phyloP scores from a whole-genome alignment of 2,329 filamentous ascomycete genomes.

The Arachnomyces sp. region DNA sequence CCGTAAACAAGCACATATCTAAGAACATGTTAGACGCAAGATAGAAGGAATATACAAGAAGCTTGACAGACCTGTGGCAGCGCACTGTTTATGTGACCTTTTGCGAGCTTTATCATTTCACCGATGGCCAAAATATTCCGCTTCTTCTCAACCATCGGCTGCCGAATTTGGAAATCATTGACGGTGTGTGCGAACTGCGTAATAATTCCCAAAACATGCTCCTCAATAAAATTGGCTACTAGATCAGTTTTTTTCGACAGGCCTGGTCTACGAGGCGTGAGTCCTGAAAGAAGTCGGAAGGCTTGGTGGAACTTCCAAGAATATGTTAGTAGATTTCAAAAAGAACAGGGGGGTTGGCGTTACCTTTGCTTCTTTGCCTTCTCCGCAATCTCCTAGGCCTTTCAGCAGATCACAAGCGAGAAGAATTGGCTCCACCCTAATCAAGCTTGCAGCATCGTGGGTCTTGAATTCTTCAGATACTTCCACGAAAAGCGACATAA shows the following conservation, averaged over 20 bases:
- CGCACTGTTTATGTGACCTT: constrained; percentile 65
- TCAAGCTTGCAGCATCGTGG: constrained; percentile 58
- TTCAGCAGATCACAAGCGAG: constrained; percentile 79
- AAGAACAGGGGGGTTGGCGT: constrained; percentile 7
- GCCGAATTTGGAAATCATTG: constrained; percentile 57
- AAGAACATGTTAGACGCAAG: constrained; percentile 9
- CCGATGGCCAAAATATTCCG: constrained; percentile 76
- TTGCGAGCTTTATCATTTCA: constrained; percentile 75
- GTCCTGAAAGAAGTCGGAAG: constrained; percentile 42
- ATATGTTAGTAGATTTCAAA: constrained; percentile 16
- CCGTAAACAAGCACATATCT: constrained; percentile 88
- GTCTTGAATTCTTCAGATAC: constrained; percentile 64
- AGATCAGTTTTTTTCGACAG: constrained; percentile 47
- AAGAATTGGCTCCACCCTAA: constrained; percentile 66
- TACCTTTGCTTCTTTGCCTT: constrained; percentile 49
- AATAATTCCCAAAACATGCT: constrained; percentile 80
- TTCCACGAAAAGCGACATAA: constrained; percentile 60
- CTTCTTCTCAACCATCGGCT: constrained; percentile 60
- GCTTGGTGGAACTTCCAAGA: constrained; percentile 41
- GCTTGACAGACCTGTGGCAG: constrained; percentile 64
- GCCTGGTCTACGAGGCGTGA: constrained; percentile 44
- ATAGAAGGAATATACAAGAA: background rate
- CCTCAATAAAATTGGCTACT: constrained; percentile 69
- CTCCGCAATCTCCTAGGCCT: constrained; percentile 61
- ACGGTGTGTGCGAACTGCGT: constrained; percentile 71